Percentiles rank a stretch among this genome's conserved stretches.
These are phyloP conservation scores for Rhizopus microsporus DNA, from an alignment of 371 early-diverging fungal species.

Conservation along the genomic window DNA sequence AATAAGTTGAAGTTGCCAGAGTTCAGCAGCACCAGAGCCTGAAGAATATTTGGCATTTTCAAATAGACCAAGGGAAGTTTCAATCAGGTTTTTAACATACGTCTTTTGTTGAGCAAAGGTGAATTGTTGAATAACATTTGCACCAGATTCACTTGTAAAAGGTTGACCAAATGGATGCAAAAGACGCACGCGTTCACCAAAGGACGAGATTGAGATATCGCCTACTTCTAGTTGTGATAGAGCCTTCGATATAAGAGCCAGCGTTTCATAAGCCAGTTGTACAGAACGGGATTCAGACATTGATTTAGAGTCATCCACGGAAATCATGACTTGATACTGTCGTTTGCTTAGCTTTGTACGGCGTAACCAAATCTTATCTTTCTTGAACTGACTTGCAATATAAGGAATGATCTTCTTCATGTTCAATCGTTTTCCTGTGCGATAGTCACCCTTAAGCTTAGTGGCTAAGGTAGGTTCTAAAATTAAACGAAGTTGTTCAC, in stretches of 20 bases:
- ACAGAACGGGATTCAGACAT: slow-evolving; percentile 92
- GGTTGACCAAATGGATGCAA: slow-evolving; percentile 93
- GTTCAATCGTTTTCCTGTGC: slow-evolving; percentile 99
- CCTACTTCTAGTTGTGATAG: slow-evolving; percentile 94
- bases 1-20: slow-evolving; percentile 96
- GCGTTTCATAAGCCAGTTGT: slow-evolving; percentile 91
- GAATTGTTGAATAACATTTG: slow-evolving; percentile 82
- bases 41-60: slow-evolving; percentile 66
- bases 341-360: slow-evolving; percentile 97
- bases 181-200: slow-evolving; percentile 86
- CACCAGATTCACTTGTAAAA: slow-evolving; percentile 89
- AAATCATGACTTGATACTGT: slow-evolving; percentile 97
- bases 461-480: slow-evolving; percentile 97
- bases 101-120: slow-evolving; percentile 93
- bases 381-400: slow-evolving; percentile 98
- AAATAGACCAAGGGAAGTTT: slow-evolving; percentile 74
- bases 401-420: slow-evolving; percentile 99
- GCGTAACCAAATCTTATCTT: slow-evolving; percentile 99
- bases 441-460: slow-evolving; percentile 98
- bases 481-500: slow-evolving; percentile 95
- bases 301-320: slow-evolving; percentile 98
- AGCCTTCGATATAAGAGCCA: slow-evolving; percentile 91
- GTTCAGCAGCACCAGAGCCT: slow-evolving; percentile 57
- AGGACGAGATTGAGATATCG: slow-evolving; percentile 84
- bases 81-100: slow-evolving; percentile 80